Base-by-base conservation (phyloP, 2,329 filamentous ascomycete genomes). In the Neopestalotiopsis rosae region DNA sequence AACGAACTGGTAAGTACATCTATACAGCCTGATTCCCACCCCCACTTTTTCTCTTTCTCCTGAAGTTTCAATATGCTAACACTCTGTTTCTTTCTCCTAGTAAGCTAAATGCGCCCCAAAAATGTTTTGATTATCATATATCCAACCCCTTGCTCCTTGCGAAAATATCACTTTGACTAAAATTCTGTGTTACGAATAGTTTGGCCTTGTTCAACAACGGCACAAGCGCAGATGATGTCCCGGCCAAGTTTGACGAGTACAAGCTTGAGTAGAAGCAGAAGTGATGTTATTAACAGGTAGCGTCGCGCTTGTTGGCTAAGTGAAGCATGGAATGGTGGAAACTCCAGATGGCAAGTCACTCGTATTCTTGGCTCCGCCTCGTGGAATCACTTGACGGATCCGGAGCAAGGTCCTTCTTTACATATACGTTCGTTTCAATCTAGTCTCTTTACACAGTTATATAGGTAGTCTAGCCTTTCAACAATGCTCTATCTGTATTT, bases 1-100 rank as follows among this genome's bases (percentile, higher is more conserved):
- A 61, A n/a, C 17, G 59, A 61, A 61, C 59, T 61, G 59, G 59
- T 61, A 30, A n/a, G 59, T 30, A 61, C 24, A 24, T 24, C 30
- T 24, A 3, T 5, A 6, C 20, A 20, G 28, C 20, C n/a, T 30
- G 59, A 61, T 24, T 24, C 24, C 24, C 24, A 24, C 24, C 2
- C 24, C 24, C 24, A 24, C 24, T 24, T 24, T 32, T 34, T 10
- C 59, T 10, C 12, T 24, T 10, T 57, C 12, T 9, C 20, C 20
- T 12, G 17, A 57, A 57, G 52, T 28, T 13, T 28, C 2, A 7
- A 57, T 57, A n/a, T 57, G 10, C 17, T 57, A n/a, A 57, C 52
- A 57, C 24, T 24, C 24, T 24, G 24, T 28, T 14, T 57, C 9
- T 57, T 57, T 57, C 17, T 57, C 17, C 2, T n/a, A 57, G 52